Base-by-base conservation (phyloP, 1,139 yeast species). In the Insectozyma bohioensis region DNA sequence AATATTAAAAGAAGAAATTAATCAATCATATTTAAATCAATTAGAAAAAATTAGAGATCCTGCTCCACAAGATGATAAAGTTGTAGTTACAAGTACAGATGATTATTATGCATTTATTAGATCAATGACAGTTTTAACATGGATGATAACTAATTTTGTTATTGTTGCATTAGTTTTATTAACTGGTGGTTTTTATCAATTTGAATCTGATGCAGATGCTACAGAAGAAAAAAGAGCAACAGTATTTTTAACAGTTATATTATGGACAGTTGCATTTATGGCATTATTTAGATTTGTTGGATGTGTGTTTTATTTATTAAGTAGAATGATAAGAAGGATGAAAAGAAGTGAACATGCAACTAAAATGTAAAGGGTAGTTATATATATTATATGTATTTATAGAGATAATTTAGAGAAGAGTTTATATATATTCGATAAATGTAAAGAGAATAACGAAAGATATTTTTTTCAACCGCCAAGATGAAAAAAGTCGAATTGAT, bases 261-360 rank as follows among this genome's bases (percentile, higher is more conserved):
- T 85, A 41, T 85, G 95, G 92, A 63, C 83, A 36, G 94, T 85
- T 29, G 95, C 95, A 1, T 72, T 82, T 33, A 71, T 85, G 74
- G 94, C 95, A 2, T 64, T 80, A 5, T 75, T 85, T 56, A 63
- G 95, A 41, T 75, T 85, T 42, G 46, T 79, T 27, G 95, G 95
- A 2, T 80, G 90, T 46, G 47, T 70, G 6, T 51, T 72, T 24
- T 85, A 84, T 52, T 69, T 84, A 60, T 43, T 73, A 2, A 63
- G 58, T 41, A 57, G 74, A 46, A 47, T 58, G 35, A 42, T 49
- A 16, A 44, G 52, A 19, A 45, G 42, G 23, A 57, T 59, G 47
- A 56, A 41, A 33, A 45, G 43, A 9, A 49, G 54, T 14, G 48
- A 45, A 24, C 48, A 43, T 29, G 46, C 47, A n/a, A 43, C 47